Base-by-base conservation (phyloP, 495 filamentous ascomycete species). In the Halenospora varia region DNA sequence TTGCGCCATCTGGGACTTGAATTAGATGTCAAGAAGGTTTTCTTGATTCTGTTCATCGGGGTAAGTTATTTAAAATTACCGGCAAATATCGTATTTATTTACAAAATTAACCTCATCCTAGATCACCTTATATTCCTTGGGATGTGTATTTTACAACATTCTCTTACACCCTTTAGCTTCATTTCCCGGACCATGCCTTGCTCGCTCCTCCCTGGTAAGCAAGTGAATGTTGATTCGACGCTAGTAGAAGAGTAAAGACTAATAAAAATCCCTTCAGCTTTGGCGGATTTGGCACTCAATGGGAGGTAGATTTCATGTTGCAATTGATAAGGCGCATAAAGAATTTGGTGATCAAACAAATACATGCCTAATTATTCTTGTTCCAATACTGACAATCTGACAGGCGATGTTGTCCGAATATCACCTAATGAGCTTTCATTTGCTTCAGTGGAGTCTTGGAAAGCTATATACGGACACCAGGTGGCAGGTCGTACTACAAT, bases 381-480 rank as follows among this genome's bases (percentile, higher is more conserved):
- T 15, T 15, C 9, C 9, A 15, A 9, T 40, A 40, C 35, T 40
- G 35, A 40, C 15, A 15, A 15, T 40, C 8, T 8, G 8, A 40
- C 35, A 40, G 35, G 35, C 35, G 9, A 8, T 9, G 15, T 40
- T 40, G 35, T 40, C 35, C 35, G 35, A 9, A 15, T 40, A 8
- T 40, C 35, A 8, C 45, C 54, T 11, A 23, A 56, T 25, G 19
- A 56, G 22, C 54, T 56, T 4, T 56, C 46, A 3, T 56, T 56
- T 40, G 18, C 54, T 22, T 25, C 17, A 39, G 54, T 25, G 10
- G 54, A 0, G 18, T 40, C 54, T 4, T 55, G 53, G 53, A 55
- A 47, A 48, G 53, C 41, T 3, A 48, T 55, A 13, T 55, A 55
- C 35, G 23, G 6, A 2, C 41, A 29, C 18, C 20, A 47, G 9